A percentile compares a stretch with the other conserved stretches of the same genome.
Conservation (phyloP, 2,329 filamentous ascomycete genomes). For the Aspergillus eucalypticola region DNA sequence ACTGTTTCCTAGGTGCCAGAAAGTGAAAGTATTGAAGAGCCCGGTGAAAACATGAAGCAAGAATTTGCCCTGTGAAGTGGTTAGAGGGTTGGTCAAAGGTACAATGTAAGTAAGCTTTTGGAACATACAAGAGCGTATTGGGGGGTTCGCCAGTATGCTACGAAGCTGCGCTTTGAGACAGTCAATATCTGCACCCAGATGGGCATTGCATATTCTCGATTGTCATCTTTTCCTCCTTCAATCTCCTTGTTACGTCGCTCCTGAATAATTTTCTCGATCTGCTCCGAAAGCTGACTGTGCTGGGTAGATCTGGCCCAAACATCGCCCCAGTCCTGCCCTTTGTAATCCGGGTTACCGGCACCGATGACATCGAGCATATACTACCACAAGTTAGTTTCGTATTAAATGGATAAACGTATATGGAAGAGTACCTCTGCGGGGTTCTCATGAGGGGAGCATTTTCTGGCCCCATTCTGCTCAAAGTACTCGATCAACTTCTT, state of each 20-base stretch:
- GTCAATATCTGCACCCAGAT: slow-evolving; percentile 54
- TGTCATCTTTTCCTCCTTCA: slow-evolving; percentile 47
- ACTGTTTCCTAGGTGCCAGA: slow-evolving; percentile 61
- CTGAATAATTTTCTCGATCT: slow-evolving; percentile 56
- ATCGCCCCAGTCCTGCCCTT: slow-evolving; percentile 63
- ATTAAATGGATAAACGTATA: neutral
- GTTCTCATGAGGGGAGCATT: slow-evolving; percentile 64
- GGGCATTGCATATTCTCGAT: slow-evolving; percentile 65
- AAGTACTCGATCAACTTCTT: slow-evolving; percentile 70
- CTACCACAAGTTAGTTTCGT: slow-evolving; percentile 43
- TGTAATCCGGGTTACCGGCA: slow-evolving; percentile 62
- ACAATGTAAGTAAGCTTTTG: neutral
- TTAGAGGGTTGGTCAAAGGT: neutral
- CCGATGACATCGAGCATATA: slow-evolving; percentile 79
- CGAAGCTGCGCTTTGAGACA: slow-evolving; percentile 60
- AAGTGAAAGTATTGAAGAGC: slow-evolving; percentile 71
- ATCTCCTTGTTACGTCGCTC: slow-evolving; percentile 45
- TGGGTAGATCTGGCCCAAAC: slow-evolving; percentile 60
- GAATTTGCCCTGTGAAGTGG: slow-evolving; percentile 56
- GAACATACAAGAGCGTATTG: slow-evolving; percentile 53
- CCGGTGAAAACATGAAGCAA: slow-evolving; percentile 63
- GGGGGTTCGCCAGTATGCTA: slow-evolving; percentile 66
- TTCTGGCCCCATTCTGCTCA: slow-evolving; percentile 61
- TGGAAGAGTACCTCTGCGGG: slow-evolving; percentile 59
- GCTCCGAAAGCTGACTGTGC: slow-evolving; percentile 46